phyloP scores from a whole-genome alignment of 2,329 filamentous ascomycete genomes.

The Botryotinia globosa region DNA sequence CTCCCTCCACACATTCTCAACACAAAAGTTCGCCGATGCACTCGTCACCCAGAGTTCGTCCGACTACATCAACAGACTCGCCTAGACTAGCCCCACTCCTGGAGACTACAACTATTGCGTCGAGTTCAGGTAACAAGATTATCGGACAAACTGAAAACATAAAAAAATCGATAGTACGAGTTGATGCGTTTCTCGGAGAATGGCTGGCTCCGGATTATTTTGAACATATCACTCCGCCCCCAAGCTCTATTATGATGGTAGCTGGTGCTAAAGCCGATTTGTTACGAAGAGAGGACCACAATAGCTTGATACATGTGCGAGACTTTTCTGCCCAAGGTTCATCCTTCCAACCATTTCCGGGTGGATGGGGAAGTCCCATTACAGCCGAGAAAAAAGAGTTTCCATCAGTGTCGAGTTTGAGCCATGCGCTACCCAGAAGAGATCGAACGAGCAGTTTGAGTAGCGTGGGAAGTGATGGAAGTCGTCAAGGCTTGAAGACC shows the following conservation, averaged over 20 bases:
- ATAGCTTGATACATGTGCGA: constrained; percentile 38
- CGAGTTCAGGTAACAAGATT: constrained; percentile 22
- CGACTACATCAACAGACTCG: constrained; percentile 31
- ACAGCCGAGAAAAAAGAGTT: constrained; percentile 31
- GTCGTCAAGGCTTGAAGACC: constrained; percentile 26
- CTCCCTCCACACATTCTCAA: constrained; percentile 20
- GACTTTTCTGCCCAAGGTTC: constrained; percentile 34
- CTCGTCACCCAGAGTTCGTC: constrained; percentile 36
- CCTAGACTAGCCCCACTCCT: constrained; percentile 33
- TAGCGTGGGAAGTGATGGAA: constrained; percentile 35
- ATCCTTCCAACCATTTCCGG: constrained; percentile 40
- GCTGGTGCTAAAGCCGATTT: constrained; percentile 85
- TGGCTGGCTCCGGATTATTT: constrained; percentile 95
- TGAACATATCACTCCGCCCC: constrained; percentile 85
- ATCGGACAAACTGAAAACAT: constrained; percentile 37
- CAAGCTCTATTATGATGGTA: constrained; percentile 81
- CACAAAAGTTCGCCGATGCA: constrained; percentile 29
- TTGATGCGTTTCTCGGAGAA: constrained; percentile 92
- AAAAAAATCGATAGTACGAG: constrained; percentile 64
- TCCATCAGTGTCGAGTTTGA: constrained; percentile 31
- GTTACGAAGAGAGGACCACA: constrained; percentile 70
- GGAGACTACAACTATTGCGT: constrained; percentile 28
- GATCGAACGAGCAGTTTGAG: constrained; percentile 39
- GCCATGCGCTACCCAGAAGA: constrained; percentile 32
- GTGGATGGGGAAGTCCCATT: constrained; percentile 39